These are phyloP conservation scores for Isabelozyma gotoi DNA, from an alignment of 805 yeast species.

Conservation along the genomic window DNA sequence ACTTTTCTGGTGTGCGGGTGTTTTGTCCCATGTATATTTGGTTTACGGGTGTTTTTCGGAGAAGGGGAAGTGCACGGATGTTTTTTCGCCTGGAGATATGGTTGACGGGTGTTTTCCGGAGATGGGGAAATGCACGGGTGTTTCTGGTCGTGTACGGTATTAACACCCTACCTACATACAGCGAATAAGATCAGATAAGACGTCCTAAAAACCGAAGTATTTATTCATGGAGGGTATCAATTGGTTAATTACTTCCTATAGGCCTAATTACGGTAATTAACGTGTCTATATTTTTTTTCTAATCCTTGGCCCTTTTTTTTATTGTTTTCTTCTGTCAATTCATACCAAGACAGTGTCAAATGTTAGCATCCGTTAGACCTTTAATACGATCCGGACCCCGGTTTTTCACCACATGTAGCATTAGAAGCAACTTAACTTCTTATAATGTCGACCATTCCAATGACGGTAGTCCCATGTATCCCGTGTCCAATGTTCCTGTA, in stretches of 20 bases:
- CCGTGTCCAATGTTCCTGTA: not conserved
- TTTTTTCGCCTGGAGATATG: too few species aligned
- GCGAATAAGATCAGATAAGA: not conserved
- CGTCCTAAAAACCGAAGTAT: not conserved
- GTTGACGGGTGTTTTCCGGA: too few species aligned
- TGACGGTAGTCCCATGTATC: conserved; percentile 1
- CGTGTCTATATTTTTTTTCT: too few species aligned
- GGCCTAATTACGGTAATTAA: too few species aligned
- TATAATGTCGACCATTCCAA: not conserved
- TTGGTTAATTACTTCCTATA: too few species aligned
- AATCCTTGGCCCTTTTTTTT: too few species aligned
- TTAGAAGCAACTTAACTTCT: not conserved
- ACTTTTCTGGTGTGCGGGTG: not conserved
- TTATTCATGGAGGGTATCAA: too few species aligned
- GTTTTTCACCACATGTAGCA: not conserved
- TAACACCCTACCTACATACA: too few species aligned
- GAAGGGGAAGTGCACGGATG: too few species aligned
- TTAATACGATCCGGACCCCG: not conserved
- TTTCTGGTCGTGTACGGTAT: too few species aligned
- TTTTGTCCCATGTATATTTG: not conserved
- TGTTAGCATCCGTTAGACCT: not conserved
- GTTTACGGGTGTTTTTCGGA: too few species aligned
- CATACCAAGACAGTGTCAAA: not conserved
- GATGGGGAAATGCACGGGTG: too few species aligned
- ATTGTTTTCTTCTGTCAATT: not conserved